phyloP scores from a whole-genome alignment of 495 filamentous ascomycete genomes.

The Penicillium diatomitis region DNA sequence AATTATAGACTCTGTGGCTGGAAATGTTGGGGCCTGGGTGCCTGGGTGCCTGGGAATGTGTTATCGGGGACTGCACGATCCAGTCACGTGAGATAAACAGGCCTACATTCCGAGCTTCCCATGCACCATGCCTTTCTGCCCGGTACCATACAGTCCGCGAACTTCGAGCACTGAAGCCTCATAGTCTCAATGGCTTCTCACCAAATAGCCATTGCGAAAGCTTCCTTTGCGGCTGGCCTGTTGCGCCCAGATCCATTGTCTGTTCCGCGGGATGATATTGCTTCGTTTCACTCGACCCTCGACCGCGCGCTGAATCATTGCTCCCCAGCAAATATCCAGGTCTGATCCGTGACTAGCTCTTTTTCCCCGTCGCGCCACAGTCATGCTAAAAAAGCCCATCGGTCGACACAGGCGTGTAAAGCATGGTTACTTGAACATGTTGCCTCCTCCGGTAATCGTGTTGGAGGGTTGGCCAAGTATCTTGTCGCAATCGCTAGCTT shows the following conservation, averaged over 20 bases:
- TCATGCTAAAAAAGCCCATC: slow-evolving; percentile 35
- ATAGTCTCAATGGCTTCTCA: slow-evolving; percentile 52
- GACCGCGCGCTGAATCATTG: slow-evolving; percentile 62
- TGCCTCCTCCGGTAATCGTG: slow-evolving; percentile 56
- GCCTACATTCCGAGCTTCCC: too few relatives aligned
- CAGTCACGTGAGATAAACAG: slow-evolving; percentile 8
- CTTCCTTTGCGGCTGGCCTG: slow-evolving; percentile 65
- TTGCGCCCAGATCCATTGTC: slow-evolving; percentile 67
- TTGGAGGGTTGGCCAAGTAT: slow-evolving; percentile 65
- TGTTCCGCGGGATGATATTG: slow-evolving; percentile 62
- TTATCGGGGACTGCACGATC: background rate
- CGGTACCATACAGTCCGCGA: too few relatives aligned
- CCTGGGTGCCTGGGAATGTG: background rate
- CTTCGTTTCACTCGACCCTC: slow-evolving; percentile 58
- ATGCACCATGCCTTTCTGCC: too few relatives aligned
- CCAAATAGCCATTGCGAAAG: slow-evolving; percentile 73
- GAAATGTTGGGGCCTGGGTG: background rate
- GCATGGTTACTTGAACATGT: slow-evolving; percentile 70
- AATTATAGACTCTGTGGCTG: background rate
- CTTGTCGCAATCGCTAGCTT: slow-evolving; percentile 58
- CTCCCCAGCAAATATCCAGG: slow-evolving; percentile 83
- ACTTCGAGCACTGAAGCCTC: too few relatives aligned
- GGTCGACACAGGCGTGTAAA: slow-evolving; percentile 68
- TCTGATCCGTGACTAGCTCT: slow-evolving; percentile 53
- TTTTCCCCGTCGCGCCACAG: slow-evolving; percentile 11